Base-by-base conservation (phyloP, 306 rosid genomes). In the Calophaca sinica region DNA sequence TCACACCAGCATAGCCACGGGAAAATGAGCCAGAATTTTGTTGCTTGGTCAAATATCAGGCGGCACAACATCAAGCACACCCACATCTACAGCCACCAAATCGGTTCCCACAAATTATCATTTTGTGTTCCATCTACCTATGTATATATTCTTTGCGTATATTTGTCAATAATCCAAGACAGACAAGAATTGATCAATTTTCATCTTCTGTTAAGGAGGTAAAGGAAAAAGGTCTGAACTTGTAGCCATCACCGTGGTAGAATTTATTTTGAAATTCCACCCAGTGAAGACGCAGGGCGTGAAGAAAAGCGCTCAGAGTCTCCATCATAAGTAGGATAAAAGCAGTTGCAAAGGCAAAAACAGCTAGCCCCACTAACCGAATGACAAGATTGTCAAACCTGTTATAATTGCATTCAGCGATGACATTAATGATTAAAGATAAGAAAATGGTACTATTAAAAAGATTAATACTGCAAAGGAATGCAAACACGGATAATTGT, bases 261-360 rank as follows among this genome's bases (percentile, higher is more conserved):
- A 96, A 96, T 68, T 96, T 96, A 72, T 85, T 90, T 83, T 96
- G 99, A 85, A 89, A 96, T 81, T 96, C 99, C 42, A 96, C 97
- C 99, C 99, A 96, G 80, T 96, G 99, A 72, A 96, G 99, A 84
- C 99, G 97, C 82, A 96, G 68, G 81, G 99, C 98, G 61, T 96
- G 99, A 83, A 96, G 99, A 88, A 96, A 96, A 73, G 99, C 98
- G 55, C 99, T 90, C 3, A 96, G 93, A 31, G 92, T 85, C 88
- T 96, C 97, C 99, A 96, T 96, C 99, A 96, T 96, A 68, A 96
- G 98, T 32, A 96, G 88, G 82, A 96, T 92, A 82, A 96, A 96
- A 55, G 99, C 99, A 45, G 99, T 92, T 28, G 99, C 97, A 73
- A 96, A 96, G 65, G 99, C 83, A 75, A 96, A 96, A 73, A 96